These are phyloP conservation scores for Talaromyces nanjingensis DNA, from an alignment of 495 filamentous ascomycete species.

Conservation along the genomic window DNA sequence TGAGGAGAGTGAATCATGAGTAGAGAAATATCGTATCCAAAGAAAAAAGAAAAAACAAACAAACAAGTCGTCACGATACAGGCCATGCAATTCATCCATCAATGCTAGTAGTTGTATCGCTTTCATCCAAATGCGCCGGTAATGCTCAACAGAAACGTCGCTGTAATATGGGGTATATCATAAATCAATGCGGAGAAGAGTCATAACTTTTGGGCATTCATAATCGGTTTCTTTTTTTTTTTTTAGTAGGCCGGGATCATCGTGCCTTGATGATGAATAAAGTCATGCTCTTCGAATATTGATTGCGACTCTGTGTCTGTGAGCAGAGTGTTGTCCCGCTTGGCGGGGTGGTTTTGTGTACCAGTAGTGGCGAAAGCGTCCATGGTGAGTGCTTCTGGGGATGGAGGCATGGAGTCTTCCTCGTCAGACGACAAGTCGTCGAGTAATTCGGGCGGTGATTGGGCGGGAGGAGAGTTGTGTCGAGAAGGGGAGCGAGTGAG, in stretches of 20 bases:
- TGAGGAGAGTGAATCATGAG: slow-evolving; percentile 6
- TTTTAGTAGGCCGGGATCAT: slow-evolving; percentile 36
- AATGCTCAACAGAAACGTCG: slow-evolving; percentile 19
- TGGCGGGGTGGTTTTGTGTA: slow-evolving; percentile 52
- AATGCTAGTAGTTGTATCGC: neutral
- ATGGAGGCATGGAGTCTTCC: slow-evolving; percentile 75
- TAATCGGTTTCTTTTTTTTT: too few relatives aligned
- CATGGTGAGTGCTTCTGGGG: slow-evolving; percentile 61
- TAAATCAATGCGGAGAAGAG: slow-evolving; percentile 13
- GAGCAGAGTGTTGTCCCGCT: slow-evolving; percentile 43
- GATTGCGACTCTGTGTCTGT: slow-evolving; percentile 28
- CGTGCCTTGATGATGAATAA: slow-evolving; percentile 35
- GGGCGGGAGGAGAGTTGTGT: slow-evolving; percentile 25
- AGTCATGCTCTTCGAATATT: slow-evolving; percentile 56
- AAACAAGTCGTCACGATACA: slow-evolving; percentile 1
- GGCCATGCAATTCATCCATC: neutral
- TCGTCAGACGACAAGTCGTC: slow-evolving; percentile 61
- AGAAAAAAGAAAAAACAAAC: slow-evolving; percentile 12
- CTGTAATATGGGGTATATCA: neutral
- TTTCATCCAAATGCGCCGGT: slow-evolving; percentile 18
- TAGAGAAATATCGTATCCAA: slow-evolving; percentile 10
- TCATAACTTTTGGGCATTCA: neutral
- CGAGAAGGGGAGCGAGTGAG: slow-evolving; percentile 69
- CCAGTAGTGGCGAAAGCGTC: slow-evolving; percentile 54
- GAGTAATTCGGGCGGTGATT: slow-evolving; percentile 67